These are phyloP conservation scores for Russula brevipes DNA, from an alignment of 768 basidiomycete species.

Conservation along the genomic window DNA sequence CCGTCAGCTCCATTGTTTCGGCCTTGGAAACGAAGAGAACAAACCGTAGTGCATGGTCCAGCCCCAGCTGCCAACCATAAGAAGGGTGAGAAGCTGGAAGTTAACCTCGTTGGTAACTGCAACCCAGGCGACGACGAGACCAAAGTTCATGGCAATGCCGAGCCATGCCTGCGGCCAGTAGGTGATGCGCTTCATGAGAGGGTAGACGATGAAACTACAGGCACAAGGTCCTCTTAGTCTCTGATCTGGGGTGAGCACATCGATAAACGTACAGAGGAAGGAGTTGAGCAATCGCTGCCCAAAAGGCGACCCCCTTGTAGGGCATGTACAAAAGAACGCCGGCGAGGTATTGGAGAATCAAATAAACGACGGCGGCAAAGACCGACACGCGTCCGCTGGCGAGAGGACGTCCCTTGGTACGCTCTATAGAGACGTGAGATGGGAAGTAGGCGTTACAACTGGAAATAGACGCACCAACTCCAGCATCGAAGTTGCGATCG, in stretches of 20 bases:
- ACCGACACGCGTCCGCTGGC: constrained; percentile 26
- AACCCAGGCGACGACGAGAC: constrained; percentile 47
- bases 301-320: constrained; percentile 22
- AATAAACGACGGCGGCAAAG: constrained; percentile 24
- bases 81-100: constrained; percentile 12
- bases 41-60: constrained; percentile 44
- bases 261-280: constrained; percentile 21
- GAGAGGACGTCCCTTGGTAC: constrained; percentile 21
- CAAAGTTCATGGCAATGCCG: constrained; percentile 48
- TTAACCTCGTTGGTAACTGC: constrained; percentile 36
- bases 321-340: constrained; percentile 21
- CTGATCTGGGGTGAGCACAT: background rate
- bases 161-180: constrained; percentile 63
- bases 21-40: background rate
- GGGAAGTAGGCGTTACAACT: background rate
- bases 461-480: constrained; percentile 32
- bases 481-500: constrained; percentile 32
- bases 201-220: constrained; percentile 38
- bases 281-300: constrained; percentile 22
- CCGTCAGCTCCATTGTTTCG: background rate
- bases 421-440: constrained; percentile 4
- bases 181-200: constrained; percentile 52
- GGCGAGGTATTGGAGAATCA: constrained; percentile 23
- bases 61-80: constrained; percentile 25
- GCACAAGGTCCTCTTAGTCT: constrained; percentile 8